phyloP scores from a whole-genome alignment of 2,329 filamentous ascomycete species.

The Fusarium globosum region DNA sequence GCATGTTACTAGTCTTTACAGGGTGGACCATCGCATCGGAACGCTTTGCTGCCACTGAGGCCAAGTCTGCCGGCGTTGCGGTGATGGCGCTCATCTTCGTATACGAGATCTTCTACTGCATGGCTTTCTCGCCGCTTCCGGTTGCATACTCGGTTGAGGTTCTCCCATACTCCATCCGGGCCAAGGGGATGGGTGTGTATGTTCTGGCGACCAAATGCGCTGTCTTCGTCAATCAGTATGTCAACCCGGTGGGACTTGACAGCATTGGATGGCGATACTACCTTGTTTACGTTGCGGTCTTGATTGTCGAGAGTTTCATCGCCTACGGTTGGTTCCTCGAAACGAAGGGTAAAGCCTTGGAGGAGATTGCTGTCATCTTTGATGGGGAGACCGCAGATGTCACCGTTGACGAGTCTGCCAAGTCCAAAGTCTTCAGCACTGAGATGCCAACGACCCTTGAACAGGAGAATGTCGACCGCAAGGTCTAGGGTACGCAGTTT shows the following conservation, averaged over 20 bases:
- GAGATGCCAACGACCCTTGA: neutral
- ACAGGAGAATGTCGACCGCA: conserved; percentile 5
- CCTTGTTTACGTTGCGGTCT: conserved; percentile 64
- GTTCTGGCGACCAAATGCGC: conserved; percentile 45
- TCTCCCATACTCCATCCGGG: conserved; percentile 63
- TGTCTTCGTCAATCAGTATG: conserved; percentile 50
- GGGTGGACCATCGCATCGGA: conserved; percentile 51
- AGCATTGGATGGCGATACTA: conserved; percentile 66
- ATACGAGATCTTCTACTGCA: conserved; percentile 61
- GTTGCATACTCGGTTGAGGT: conserved; percentile 63
- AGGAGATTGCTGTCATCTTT: conserved; percentile 69
- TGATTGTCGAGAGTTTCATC: conserved; percentile 61
- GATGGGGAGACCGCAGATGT: conserved; percentile 20
- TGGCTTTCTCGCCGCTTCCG: conserved; percentile 65
- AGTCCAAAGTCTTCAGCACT: neutral
- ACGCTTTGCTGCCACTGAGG: conserved; percentile 45
- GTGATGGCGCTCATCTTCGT: conserved; percentile 52
- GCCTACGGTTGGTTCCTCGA: conserved; percentile 58
- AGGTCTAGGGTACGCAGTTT: neutral
- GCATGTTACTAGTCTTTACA: conserved; percentile 49
- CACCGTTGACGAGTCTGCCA: neutral
- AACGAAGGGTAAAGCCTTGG: conserved; percentile 60
- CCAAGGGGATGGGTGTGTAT: conserved; percentile 58
- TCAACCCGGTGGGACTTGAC: conserved; percentile 64
- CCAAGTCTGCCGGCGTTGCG: conserved; percentile 45